Evolutionary conservation across 1,284 basidiomycete genomes (phyloP).

Genomic region (Microbotryum silenes-acaulis): DNA sequence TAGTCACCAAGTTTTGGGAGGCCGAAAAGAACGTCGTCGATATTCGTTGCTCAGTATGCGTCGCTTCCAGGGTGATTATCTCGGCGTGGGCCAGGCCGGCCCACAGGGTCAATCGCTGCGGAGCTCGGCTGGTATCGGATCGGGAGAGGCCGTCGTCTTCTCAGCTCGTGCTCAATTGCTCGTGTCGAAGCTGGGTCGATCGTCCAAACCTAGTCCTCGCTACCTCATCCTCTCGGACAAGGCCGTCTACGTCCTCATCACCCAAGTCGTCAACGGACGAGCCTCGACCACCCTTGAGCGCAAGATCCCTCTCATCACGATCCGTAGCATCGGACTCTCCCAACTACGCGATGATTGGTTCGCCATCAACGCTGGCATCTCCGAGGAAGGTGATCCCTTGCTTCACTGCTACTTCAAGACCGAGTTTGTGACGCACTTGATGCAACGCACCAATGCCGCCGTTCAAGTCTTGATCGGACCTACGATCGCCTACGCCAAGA

Average conservation of each 20-base stretch:
- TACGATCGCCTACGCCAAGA: slow-evolving; percentile 83
- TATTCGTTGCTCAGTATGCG: slow-evolving; percentile 92
- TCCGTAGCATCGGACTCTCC: slow-evolving; percentile 77
- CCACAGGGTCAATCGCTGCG: slow-evolving; percentile 72
- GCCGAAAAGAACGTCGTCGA: slow-evolving; percentile 85
- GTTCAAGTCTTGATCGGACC: slow-evolving; percentile 67
- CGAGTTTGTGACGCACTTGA: slow-evolving; percentile 74
- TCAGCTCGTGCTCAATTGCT: slow-evolving; percentile 78
- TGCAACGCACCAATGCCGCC: slow-evolving; percentile 70
- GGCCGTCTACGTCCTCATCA: slow-evolving; percentile 75
- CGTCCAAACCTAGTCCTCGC: slow-evolving; percentile 85
- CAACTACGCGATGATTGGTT: slow-evolving; percentile 92
- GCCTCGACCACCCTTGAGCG: slow-evolving; percentile 65
- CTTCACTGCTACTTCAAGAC: slow-evolving; percentile 94
- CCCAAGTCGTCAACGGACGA: slow-evolving; percentile 59
- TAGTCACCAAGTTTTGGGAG: slow-evolving; percentile 83
- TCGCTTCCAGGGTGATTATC: slow-evolving; percentile 93
- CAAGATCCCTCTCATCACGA: slow-evolving; percentile 80
- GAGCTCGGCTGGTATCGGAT: slow-evolving; percentile 62
- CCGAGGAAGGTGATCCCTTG: slow-evolving; percentile 91
- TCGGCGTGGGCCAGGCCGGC: slow-evolving; percentile 71
- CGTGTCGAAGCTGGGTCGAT: slow-evolving; percentile 77
- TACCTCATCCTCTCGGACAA: slow-evolving; percentile 83
- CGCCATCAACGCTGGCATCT: slow-evolving; percentile 65
- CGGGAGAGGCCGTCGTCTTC: slow-evolving; percentile 66